These are phyloP conservation scores for Penicillium egyptiacum DNA, from an alignment of 495 filamentous ascomycete species.

Conservation along the genomic window DNA sequence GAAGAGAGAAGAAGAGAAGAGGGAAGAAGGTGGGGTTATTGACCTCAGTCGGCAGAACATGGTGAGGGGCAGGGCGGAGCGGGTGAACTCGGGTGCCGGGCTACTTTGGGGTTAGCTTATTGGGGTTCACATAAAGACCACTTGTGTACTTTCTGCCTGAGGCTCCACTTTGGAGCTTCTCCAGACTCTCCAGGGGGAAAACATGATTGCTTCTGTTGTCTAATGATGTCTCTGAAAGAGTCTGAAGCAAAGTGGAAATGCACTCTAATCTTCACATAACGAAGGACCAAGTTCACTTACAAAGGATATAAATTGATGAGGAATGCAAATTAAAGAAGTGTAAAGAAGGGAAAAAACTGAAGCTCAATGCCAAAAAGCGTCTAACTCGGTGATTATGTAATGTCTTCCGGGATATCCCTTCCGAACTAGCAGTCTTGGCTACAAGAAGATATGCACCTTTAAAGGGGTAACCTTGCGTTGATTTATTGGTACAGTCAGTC, in stretches of 20 bases:
- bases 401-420: slow-evolving; percentile 13
- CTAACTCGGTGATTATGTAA: slow-evolving; percentile 23
- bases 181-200: slow-evolving; percentile 10
- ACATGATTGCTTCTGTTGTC: not conserved
- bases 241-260: not conserved
- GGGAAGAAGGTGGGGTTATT: slow-evolving; percentile 49
- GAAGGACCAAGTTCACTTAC: slow-evolving; percentile 19
- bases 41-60: slow-evolving; percentile 54
- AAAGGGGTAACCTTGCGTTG: not conserved
- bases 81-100: slow-evolving; percentile 32
- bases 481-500: not conserved
- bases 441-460: not conserved
- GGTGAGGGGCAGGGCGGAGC: slow-evolving; percentile 47
- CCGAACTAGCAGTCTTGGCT: not conserved
- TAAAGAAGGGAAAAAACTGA: slow-evolving; percentile 28
- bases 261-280: not conserved
- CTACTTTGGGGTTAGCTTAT: slow-evolving; percentile 31
- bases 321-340: slow-evolving; percentile 13
- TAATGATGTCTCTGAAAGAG: not conserved
- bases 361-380: slow-evolving; percentile 29
- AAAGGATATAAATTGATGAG: slow-evolving; percentile 21
- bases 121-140: slow-evolving; percentile 21
- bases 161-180: slow-evolving; percentile 10
- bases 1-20: slow-evolving; percentile 48
- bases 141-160: slow-evolving; percentile 19